Evolutionary conservation across 306 rosid species (phyloP).

Genomic region (Psophocarpus tetragonolobus): DNA sequence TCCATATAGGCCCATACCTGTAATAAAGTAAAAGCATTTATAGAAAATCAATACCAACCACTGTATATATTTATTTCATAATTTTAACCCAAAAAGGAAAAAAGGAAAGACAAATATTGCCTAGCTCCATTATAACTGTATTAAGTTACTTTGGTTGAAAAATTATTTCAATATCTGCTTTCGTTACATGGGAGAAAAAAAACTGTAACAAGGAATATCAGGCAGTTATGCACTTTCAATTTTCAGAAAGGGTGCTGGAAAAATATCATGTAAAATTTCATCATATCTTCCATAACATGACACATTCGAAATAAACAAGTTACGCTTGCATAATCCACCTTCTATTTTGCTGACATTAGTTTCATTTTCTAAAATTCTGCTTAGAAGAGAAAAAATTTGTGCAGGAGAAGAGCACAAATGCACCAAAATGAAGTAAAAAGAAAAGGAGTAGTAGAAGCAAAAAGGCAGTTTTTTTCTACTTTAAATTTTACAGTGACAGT

Average conservation of each 20-base stretch:
- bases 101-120: background rate
- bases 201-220: background rate
- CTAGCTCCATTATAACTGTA: background rate
- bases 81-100: background rate
- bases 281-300: background rate
- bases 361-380: slow-evolving; percentile 19
- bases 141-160: background rate
- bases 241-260: background rate
- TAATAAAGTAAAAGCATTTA: slow-evolving; percentile 15
- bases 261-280: background rate
- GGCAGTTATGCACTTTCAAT: background rate
- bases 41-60: slow-evolving; percentile 20
- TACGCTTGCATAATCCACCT: background rate
- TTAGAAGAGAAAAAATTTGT: background rate
- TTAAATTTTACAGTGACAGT: background rate
- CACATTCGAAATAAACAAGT: background rate
- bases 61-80: background rate
- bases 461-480: background rate
- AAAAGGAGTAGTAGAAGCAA: slow-evolving; percentile 4
- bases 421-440: background rate
- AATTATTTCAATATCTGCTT: background rate
- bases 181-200: background rate
- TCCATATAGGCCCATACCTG: slow-evolving; percentile 90
- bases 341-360: background rate
- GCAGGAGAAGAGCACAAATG: background rate